Evolutionary conservation across 371 early-diverging fungal species (phyloP).

Genomic region (Syncephalastrum sp.): DNA sequence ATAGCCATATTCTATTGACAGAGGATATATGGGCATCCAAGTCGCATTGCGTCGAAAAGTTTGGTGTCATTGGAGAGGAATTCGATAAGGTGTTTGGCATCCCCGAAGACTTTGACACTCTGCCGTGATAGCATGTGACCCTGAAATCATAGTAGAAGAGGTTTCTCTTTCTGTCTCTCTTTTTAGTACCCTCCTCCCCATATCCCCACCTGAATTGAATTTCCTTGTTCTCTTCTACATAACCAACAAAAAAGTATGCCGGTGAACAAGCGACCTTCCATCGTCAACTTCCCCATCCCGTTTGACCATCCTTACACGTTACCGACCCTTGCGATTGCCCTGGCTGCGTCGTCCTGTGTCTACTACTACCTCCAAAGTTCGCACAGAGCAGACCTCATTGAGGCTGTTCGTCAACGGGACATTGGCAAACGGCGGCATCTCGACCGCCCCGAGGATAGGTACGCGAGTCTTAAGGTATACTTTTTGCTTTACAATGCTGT

Average conservation of each 20-base stretch:
- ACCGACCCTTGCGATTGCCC: conserved; percentile 34
- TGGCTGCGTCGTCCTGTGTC: conserved; percentile 40
- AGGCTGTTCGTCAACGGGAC: conserved; percentile 40
- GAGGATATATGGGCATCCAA: conserved; percentile 92
- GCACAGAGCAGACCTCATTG: conserved; percentile 38
- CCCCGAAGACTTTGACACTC: conserved; percentile 78
- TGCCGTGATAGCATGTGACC: conserved; percentile 26
- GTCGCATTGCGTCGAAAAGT: conserved; percentile 78
- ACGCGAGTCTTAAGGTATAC: conserved; percentile 38
- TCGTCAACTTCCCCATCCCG: conserved; percentile 53
- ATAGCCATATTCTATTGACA: conserved; percentile 8
- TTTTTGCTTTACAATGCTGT: background rate
- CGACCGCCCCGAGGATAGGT: conserved; percentile 40
- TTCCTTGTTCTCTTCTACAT: conserved; percentile 12
- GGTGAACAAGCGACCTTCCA: conserved; percentile 34
- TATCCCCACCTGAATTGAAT: background rate
- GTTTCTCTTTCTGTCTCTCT: background rate
- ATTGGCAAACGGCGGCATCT: conserved; percentile 31
- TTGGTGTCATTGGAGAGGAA: conserved; percentile 65
- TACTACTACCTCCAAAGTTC: conserved; percentile 46
- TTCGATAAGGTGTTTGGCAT: conserved; percentile 81
- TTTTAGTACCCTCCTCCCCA: background rate
- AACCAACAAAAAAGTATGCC: conserved; percentile 6
- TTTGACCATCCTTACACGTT: conserved; percentile 50
- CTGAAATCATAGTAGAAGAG: no score